Base-by-base conservation (phyloP, 2,329 filamentous ascomycete species). In the Ascochyta koolunga region DNA sequence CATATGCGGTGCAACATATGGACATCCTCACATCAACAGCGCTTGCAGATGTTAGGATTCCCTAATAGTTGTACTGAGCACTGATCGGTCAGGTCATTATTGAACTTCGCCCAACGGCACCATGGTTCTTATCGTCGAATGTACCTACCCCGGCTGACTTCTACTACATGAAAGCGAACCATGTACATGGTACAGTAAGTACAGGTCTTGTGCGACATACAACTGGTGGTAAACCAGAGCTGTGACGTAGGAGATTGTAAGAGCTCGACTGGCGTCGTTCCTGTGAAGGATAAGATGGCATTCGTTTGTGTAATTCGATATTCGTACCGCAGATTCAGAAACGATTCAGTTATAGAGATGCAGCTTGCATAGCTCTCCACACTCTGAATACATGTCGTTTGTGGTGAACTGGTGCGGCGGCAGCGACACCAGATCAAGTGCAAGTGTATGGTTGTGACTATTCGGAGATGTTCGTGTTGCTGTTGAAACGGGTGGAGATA, bases 81-180 rank as follows among this genome's bases (percentile, higher is more conserved):
- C 33, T 39, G 38, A 39, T 48, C 43, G 25, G 44, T 53, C 24
- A 43, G 16, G 7, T 16, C 11, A 4, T n/a, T 15, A 13, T 25
- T 33, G 10, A n/a, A 29, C 19, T 6, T 37, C 35, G 18, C 37
- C 19, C 5, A 31, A 13, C 4, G 29, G 31, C 13, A 19, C 36
- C 16, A 19, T 33, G 27, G 19, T 22, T 33, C 11, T 36, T 18
- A 13, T 35, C 27, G 15, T 19, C 18, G 22, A 39, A 40, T 24
- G 38, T 35, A 43, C 44, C 19, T 39, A 43, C 38, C 32, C 25
- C 32, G 22, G 38, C 24, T 40, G 35, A 54, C 35, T 27, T 41
- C 41, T 54, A 45, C 51, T 15, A 39, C 45, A 49, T 49, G 31
- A 41, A 10, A 25, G 27, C 27, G 10, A 42, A 31, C 16, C 27